Evolutionary conservation across 305 asterid species (phyloP).

Genomic region (Rubia tinctorum): DNA sequence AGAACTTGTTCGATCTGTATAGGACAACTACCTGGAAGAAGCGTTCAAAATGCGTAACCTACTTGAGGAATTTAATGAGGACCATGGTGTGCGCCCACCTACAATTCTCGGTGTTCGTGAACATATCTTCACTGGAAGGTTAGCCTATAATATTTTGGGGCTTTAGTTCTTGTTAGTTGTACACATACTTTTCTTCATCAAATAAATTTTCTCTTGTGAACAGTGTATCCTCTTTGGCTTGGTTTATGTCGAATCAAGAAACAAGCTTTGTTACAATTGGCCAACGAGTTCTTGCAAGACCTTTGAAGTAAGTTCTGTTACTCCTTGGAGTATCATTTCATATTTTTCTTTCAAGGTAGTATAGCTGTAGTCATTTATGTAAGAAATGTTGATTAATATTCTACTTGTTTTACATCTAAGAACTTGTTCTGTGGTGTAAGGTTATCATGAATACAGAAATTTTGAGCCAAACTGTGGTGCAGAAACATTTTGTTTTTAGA

Average conservation of each 20-base stretch:
- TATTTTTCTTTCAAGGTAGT: background rate
- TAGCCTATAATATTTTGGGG: constrained; percentile 18
- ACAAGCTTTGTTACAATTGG: constrained; percentile 99
- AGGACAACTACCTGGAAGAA: constrained; percentile 99
- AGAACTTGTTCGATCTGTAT: constrained; percentile 30
- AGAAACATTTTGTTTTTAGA: background rate
- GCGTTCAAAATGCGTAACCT: constrained; percentile 99
- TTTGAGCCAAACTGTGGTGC: background rate
- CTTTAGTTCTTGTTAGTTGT: constrained; percentile 20
- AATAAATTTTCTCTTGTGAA: constrained; percentile 25
- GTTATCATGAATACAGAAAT: background rate
- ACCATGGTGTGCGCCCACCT: constrained; percentile 97
- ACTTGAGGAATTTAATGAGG: constrained; percentile 96
- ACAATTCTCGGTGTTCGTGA: constrained; percentile 98
- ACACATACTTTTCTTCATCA: constrained; percentile 20
- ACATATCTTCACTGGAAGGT: constrained; percentile 99
- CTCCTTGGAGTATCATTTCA: background rate
- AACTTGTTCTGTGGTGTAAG: background rate
- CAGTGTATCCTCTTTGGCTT: constrained; percentile 99
- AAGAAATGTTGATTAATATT: background rate
- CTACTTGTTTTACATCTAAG: background rate
- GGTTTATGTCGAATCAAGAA: constrained; percentile 99
- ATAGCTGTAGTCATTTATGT: background rate
- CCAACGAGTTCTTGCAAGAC: constrained; percentile 98
- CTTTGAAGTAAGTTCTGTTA: constrained; percentile 67